phyloP scores from a whole-genome alignment of 2,329 filamentous ascomycete species.

The Penicillium rolfsii region DNA sequence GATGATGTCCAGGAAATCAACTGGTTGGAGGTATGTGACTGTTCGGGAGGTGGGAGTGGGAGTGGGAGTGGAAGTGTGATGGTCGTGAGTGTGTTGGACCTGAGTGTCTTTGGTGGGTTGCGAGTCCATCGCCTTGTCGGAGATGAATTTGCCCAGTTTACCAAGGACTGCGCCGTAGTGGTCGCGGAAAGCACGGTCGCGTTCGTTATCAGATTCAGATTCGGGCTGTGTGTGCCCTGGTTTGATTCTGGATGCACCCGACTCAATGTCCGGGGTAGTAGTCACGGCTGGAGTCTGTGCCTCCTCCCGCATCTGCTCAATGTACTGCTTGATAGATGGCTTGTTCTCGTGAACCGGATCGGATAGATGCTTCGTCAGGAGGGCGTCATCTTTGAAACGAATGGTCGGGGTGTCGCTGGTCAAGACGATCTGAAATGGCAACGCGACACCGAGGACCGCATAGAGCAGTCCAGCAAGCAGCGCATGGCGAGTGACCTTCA shows the following conservation, averaged over 20 bases:
- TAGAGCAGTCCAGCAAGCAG: constrained; percentile 5
- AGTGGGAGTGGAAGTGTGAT: not conserved
- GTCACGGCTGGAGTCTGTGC: not conserved
- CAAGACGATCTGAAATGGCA: constrained; percentile 14
- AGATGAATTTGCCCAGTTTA: constrained; percentile 4
- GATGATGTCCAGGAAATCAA: constrained; percentile 17
- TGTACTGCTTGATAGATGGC: constrained; percentile 15
- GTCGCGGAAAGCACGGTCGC: constrained; percentile 7
- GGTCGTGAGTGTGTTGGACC: not conserved
- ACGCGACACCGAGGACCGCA: constrained; percentile 9
- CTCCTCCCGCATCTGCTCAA: constrained; percentile 4
- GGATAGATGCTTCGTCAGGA: not conserved
- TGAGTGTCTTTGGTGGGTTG: not conserved
- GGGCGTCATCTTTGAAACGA: not conserved
- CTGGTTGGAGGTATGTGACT: constrained; percentile 5
- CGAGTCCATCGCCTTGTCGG: not conserved
- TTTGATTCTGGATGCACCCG: not conserved
- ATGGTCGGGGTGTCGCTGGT: constrained; percentile 8
- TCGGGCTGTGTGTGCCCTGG: not conserved
- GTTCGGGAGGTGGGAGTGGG: not conserved
- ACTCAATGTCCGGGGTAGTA: not conserved
- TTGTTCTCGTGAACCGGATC: not conserved
- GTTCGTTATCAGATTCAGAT: not conserved
- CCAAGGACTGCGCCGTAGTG: constrained; percentile 16
- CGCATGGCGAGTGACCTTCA: constrained; percentile 11